Conservation (phyloP, 148 eudicot genomes). For the Rhododendron ovatum region DNA sequence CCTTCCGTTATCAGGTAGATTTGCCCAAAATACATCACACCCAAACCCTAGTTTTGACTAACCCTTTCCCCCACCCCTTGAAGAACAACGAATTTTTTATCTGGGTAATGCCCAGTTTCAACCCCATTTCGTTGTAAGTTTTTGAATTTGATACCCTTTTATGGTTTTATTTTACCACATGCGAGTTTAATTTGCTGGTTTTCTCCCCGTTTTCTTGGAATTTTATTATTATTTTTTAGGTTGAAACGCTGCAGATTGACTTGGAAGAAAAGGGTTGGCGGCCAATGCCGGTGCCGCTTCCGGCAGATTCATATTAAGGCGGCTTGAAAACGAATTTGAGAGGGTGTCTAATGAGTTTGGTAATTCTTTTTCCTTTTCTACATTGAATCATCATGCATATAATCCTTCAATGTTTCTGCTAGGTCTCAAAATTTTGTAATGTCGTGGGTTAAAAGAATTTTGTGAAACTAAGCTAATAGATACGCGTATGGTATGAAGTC, state of each 20-base stretch:
- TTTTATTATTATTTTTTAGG: not conserved
- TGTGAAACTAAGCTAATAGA: not conserved
- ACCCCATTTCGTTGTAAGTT: not conserved
- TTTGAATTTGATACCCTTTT: not conserved
- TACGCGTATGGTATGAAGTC: not conserved
- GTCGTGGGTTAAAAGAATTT: not conserved
- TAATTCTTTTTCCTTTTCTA: not conserved
- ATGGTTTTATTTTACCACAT: not conserved
- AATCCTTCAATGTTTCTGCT: not conserved
- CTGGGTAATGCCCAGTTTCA: not conserved
- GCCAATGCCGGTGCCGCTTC: slow-evolving; percentile 2
- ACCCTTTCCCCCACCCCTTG: not conserved
- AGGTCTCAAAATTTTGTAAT: not conserved
- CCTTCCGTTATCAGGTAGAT: not conserved
- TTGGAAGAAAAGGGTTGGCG: not conserved
- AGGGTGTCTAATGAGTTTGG: slow-evolving; percentile 3
- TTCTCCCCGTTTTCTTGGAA: not conserved
- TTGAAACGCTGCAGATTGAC: not conserved
- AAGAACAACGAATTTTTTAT: not conserved
- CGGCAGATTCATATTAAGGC: not conserved
- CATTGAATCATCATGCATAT: not conserved
- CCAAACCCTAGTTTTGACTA: not conserved
- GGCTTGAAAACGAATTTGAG: not conserved
- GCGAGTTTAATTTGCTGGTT: not conserved
- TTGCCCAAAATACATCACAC: not conserved